Evolutionary conservation across 305 asterid genomes (phyloP), one percentile per base, ranked within the genome.

Genomic region (Stenogyne calaminthoides): DNA sequence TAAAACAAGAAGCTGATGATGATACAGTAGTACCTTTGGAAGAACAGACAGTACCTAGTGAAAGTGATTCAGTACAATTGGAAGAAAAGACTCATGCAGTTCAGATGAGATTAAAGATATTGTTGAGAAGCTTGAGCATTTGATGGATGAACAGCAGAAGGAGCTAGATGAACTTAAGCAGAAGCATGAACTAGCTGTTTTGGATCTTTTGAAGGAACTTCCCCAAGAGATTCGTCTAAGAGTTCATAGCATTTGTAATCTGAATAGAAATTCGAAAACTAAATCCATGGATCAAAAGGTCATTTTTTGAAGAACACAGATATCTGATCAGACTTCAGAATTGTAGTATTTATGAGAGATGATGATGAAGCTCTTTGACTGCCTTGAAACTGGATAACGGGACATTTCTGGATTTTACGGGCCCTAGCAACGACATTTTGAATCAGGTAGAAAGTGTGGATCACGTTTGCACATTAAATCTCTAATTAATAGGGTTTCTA

Each of bases 161-260:
- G 98, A 95, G 85, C 81, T 89, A 1, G 83, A 83, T 29, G 97
- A 89, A 49, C 84, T 93, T 36, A 86, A 78, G 81, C 77, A 78
- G 88, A 93, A 88, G 80, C 99, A 95, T 69, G 91, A 89, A 61
- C 44, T 67, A 76, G 91, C 86, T 66, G 64, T 92, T 67, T 74
- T 77, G 12, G 87, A 84, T 80, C 76, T 86, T 69, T 52, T 95
- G 15, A 82, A 85, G 70, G 89, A 80, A 67, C 90, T 89, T 67
- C 88, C 95, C 14, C 84, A 83, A 52, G 93, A 93, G 58, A 76
- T 58, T 62, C 85, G 86, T 29, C 66, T 74, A 59, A 79, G 77
- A 66, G 87, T 86, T 77, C 80, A 83, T 52, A 77, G 80, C 67
- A 76, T 81, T 58, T 89, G 90, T 71, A 81, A 82, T 64, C 79